phyloP scores from a whole-genome alignment of 441 rosid genomes.

The Hypseocharis bilobata region DNA sequence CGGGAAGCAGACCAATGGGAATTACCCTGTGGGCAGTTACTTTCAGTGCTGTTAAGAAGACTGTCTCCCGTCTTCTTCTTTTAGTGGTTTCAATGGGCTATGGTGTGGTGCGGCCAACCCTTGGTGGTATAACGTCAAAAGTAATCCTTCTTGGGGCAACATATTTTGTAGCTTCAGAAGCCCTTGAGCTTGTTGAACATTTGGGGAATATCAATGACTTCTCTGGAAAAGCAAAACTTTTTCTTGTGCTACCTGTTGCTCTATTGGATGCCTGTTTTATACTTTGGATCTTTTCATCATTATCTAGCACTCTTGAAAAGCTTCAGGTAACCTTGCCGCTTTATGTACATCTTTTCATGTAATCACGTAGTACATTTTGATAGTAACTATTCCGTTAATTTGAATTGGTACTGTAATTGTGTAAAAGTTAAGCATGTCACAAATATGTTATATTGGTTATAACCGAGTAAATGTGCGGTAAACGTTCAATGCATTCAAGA shows the following conservation, averaged over 20 bases:
- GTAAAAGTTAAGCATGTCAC: not conserved
- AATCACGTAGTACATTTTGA: not conserved
- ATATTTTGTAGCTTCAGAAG: constrained; percentile 27
- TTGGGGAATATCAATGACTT: constrained; percentile 35
- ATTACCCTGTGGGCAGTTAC: constrained; percentile 31
- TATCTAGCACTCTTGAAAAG: constrained; percentile 33
- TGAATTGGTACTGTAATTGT: not conserved
- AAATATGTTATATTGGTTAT: not conserved
- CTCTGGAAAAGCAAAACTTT: constrained; percentile 27
- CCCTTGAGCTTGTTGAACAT: constrained; percentile 31
- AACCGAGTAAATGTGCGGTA: not conserved
- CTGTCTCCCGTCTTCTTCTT: constrained; percentile 27
- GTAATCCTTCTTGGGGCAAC: constrained; percentile 27
- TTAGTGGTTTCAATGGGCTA: constrained; percentile 35
- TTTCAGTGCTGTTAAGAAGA: constrained; percentile 30
- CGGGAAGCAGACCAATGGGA: constrained; percentile 30
- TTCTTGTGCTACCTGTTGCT: constrained; percentile 29
- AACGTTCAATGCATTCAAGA: not conserved
- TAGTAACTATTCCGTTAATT: not conserved
- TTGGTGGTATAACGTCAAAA: constrained; percentile 25
- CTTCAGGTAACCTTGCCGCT: constrained; percentile 24
- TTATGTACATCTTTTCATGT: constrained; percentile 1
- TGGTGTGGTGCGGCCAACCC: constrained; percentile 31
- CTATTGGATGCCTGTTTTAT: constrained; percentile 32
- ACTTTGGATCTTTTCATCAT: constrained; percentile 34